Conservation (phyloP, 768 basidiomycete genomes). For the Galerina sulciceps region DNA sequence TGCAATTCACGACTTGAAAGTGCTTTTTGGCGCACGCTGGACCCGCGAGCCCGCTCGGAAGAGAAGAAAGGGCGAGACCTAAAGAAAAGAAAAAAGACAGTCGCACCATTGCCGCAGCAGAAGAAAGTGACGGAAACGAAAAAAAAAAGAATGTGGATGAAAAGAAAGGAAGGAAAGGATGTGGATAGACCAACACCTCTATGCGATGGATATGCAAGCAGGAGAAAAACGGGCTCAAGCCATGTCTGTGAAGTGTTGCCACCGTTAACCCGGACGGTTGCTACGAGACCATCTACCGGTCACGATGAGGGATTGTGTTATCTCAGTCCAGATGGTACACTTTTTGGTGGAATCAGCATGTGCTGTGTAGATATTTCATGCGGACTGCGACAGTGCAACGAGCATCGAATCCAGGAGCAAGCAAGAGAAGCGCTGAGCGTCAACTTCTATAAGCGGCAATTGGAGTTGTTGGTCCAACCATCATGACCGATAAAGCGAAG, state of each 20-base stretch:
- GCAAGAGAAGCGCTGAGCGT: background rate
- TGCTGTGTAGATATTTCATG: too few relatives aligned
- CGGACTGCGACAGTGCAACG: too few relatives aligned
- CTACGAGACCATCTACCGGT: conserved; percentile 25
- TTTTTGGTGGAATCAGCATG: too few relatives aligned
- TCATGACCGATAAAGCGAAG: conserved; percentile 21
- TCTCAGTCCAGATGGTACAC: too few relatives aligned
- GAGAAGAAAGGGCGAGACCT: conserved; percentile 33
- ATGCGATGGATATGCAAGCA: conserved; percentile 6
- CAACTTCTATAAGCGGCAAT: background rate
- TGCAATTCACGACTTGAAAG: conserved; percentile 37
- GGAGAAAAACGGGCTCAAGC: background rate
- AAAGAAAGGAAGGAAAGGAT: conserved; percentile 26
- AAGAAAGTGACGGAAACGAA: background rate
- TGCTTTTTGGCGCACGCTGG: conserved; percentile 48
- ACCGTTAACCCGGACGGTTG: conserved; percentile 15
- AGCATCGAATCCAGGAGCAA: too few relatives aligned
- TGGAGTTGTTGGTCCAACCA: background rate
- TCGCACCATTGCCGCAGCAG: conserved; percentile 37
- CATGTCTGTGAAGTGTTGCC: background rate
- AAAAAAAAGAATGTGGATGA: conserved; percentile 26
- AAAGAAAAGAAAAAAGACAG: conserved; percentile 37
- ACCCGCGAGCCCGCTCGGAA: conserved; percentile 46
- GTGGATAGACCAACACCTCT: conserved; percentile 13
- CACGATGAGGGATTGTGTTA: background rate